phyloP scores from a whole-genome alignment of 495 filamentous ascomycete species.

The Annulohypoxylon bovei region DNA sequence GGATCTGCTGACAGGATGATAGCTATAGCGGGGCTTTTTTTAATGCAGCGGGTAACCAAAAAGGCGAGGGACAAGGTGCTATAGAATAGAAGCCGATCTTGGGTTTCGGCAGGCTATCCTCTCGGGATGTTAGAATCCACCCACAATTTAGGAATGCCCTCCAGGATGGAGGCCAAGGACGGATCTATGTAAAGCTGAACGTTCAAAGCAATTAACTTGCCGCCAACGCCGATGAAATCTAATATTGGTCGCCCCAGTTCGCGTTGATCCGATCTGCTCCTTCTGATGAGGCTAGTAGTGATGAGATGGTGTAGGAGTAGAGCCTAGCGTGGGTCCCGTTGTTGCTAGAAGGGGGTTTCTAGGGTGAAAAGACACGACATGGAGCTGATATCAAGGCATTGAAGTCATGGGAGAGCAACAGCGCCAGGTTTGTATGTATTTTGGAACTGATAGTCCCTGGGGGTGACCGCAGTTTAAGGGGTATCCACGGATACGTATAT shows the following conservation, averaged over 20 bases:
- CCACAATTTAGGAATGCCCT: slow-evolving; percentile 33
- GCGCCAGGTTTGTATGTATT: slow-evolving; percentile 14
- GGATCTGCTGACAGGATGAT: slow-evolving; percentile 51
- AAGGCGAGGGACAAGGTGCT: slow-evolving; percentile 36
- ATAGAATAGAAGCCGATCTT: slow-evolving; percentile 41
- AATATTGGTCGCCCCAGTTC: slow-evolving; percentile 13
- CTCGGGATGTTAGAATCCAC: slow-evolving; percentile 28
- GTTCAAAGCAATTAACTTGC: slow-evolving; percentile 10
- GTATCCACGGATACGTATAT: slow-evolving; percentile 31
- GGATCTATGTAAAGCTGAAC: slow-evolving; percentile 17
- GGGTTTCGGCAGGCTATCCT: slow-evolving; percentile 34
- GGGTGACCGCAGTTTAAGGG: slow-evolving; percentile 16
- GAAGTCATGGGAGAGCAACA: slow-evolving; percentile 28
- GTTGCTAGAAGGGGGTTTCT: slow-evolving; percentile 9
- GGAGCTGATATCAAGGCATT: slow-evolving; percentile 27
- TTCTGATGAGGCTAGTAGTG: slow-evolving; percentile 26
- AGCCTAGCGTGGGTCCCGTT: slow-evolving; percentile 11
- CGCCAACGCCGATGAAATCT: slow-evolving; percentile 15
- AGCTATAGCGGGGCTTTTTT: slow-evolving; percentile 47
- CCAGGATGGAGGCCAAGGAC: slow-evolving; percentile 13
- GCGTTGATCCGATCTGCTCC: slow-evolving; percentile 8
- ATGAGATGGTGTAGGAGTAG: slow-evolving; percentile 13
- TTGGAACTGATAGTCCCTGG: background rate
- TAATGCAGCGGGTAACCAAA: slow-evolving; percentile 43
- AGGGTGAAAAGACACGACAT: slow-evolving; percentile 12